Conservation (phyloP, 2,329 filamentous ascomycete genomes). For the Escovopsis weberi region DNA sequence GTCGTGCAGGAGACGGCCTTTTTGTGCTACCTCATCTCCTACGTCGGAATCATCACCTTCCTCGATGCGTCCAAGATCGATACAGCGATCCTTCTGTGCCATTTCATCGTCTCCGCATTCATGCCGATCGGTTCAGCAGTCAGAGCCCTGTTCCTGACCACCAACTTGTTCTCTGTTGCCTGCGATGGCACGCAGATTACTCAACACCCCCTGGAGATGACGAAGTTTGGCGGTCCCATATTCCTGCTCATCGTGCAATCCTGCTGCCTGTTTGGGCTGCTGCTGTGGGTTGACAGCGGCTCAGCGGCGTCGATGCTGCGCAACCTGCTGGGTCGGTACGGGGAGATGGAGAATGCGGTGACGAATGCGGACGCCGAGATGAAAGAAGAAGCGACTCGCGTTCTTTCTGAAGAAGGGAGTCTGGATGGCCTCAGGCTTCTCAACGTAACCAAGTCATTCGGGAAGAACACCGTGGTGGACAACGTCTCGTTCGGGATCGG, state of each 20-base stretch:
- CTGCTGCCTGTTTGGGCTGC: constrained; percentile 51
- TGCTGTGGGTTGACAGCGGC: constrained; percentile 72
- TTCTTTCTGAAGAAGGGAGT: constrained; percentile 26
- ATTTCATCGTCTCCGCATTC: constrained; percentile 60
- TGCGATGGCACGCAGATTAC: constrained; percentile 53
- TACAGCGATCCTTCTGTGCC: constrained; percentile 47
- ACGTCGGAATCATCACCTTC: constrained; percentile 61
- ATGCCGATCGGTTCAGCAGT: constrained; percentile 66
- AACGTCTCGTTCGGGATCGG: constrained; percentile 74
- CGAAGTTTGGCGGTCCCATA: constrained; percentile 70
- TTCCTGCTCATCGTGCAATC: constrained; percentile 67
- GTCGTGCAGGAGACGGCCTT: constrained; percentile 61
- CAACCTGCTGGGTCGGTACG: constrained; percentile 22
- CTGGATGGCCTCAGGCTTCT: constrained; percentile 62
- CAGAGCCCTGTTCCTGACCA: constrained; percentile 56
- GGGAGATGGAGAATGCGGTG: constrained; percentile 15
- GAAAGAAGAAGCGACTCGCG: constrained; percentile 46
- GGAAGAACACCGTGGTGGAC: constrained; percentile 65
- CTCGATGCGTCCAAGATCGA: constrained; percentile 57
- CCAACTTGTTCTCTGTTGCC: constrained; percentile 73
- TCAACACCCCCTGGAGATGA: constrained; percentile 53
- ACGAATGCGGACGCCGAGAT: constrained; percentile 42
- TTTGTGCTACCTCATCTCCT: constrained; percentile 56
- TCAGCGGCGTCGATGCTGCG: constrained; percentile 42
- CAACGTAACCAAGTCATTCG: constrained; percentile 69